phyloP scores from a whole-genome alignment of 176 grass and related monocot species.

The Microstegium vimineum region DNA sequence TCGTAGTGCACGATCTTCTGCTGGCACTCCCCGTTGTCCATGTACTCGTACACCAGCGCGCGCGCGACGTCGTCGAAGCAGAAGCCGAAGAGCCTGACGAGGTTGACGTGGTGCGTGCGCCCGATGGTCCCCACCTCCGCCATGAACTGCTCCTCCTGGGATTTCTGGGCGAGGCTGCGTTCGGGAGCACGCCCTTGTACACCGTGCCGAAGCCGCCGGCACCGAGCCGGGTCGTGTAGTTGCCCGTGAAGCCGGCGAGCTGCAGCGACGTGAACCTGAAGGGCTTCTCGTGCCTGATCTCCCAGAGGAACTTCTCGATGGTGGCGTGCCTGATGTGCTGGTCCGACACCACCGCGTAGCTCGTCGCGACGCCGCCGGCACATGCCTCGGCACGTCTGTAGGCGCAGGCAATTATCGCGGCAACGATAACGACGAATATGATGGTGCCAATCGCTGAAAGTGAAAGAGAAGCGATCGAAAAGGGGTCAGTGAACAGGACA shows the following conservation, averaged over 20 bases:
- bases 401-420: neutral
- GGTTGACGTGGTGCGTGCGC: conserved; percentile 21
- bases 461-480: neutral
- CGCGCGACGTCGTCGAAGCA: conserved; percentile 20
- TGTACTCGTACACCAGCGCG: neutral
- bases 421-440: neutral
- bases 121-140: neutral
- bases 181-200: conserved; percentile 12
- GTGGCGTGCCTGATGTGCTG: neutral
- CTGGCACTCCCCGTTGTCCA: conserved; percentile 36
- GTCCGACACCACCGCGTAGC: neutral
- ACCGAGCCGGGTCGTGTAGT: conserved; percentile 23
- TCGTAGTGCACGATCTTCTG: conserved; percentile 50
- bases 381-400: neutral
- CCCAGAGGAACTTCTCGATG: neutral
- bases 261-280: conserved; percentile 15
- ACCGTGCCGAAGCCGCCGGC: conserved; percentile 31
- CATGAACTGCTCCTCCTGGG: neutral
- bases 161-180: neutral
- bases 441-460: neutral
- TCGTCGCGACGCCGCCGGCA: no score
- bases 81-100: conserved; percentile 39
- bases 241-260: neutral
- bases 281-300: conserved; percentile 4
- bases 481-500: neutral